phyloP scores from a whole-genome alignment of 208 protist genomes.

The Trypanosoma brucei region DNA sequence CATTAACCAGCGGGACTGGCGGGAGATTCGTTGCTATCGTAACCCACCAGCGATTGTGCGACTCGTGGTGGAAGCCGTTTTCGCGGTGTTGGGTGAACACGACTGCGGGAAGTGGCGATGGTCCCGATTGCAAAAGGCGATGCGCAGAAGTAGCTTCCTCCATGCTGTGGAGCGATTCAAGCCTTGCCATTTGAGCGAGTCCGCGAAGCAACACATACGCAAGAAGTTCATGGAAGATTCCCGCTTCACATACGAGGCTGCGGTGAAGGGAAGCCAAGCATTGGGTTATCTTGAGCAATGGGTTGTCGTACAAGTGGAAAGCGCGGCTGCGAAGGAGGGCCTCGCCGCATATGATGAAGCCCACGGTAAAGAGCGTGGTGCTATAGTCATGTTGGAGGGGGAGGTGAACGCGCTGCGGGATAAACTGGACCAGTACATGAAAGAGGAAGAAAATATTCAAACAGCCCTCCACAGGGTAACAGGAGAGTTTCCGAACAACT shows the following conservation, averaged over 20 bases:
- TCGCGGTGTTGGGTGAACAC: constrained; percentile 35
- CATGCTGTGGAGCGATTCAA: constrained; percentile 33
- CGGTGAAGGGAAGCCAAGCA: constrained; percentile 45
- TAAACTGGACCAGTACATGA: constrained; percentile 11
- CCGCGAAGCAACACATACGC: constrained; percentile 9
- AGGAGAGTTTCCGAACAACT: not conserved
- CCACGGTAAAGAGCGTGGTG: constrained; percentile 10
- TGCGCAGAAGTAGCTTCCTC: constrained; percentile 36
- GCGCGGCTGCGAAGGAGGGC: constrained; percentile 25
- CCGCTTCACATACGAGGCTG: constrained; percentile 42
- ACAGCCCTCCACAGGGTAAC: constrained; percentile 5
- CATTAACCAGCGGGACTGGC: constrained; percentile 43
- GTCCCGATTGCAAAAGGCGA: constrained; percentile 28
- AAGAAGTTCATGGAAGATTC: constrained; percentile 33
- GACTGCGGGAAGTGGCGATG: constrained; percentile 2
- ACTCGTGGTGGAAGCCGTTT: constrained; percentile 36
- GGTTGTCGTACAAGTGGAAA: constrained; percentile 35
- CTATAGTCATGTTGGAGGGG: constrained; percentile 18
- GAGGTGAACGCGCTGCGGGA: constrained; percentile 14
- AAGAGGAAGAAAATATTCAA: constrained; percentile 16
- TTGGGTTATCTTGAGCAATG: constrained; percentile 47
- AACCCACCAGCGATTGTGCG: constrained; percentile 50
- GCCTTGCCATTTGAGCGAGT: constrained; percentile 24
- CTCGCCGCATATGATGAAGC: constrained; percentile 38
- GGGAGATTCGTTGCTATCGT: constrained; percentile 50